A percentile compares a stretch with the other conserved stretches of the same genome.
Conservation (phyloP, 108 stramenopile species). For the Cyclotella atomus region DNA sequence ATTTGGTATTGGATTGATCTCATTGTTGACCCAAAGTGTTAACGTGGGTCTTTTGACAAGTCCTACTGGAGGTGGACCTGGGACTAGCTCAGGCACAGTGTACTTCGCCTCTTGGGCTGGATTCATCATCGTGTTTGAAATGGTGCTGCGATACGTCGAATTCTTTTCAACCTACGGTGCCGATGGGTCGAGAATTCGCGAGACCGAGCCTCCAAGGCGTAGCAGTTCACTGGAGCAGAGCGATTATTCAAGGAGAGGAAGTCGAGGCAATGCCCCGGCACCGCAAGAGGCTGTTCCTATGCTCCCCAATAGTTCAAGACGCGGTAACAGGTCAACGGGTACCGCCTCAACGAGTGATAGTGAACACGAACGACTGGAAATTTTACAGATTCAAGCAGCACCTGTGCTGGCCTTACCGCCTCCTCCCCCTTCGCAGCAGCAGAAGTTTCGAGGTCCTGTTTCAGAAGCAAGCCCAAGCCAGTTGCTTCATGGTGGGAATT, state of each 20-base stretch:
- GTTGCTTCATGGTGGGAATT: too few species aligned
- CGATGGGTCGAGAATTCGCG: not conserved
- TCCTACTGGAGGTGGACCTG: conserved; percentile 44
- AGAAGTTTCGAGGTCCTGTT: not conserved
- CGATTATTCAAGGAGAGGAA: not conserved
- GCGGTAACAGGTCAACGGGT: not conserved
- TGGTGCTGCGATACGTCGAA: conserved; percentile 39
- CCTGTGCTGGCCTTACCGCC: not conserved
- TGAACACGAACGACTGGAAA: not conserved
- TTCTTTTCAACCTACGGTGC: conserved; percentile 8
- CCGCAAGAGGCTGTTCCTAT: not conserved
- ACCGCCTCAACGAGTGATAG: conserved; percentile 1
- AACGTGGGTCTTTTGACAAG: conserved; percentile 24
- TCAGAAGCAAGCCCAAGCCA: not conserved
- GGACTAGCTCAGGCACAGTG: conserved; percentile 13
- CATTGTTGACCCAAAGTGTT: conserved; percentile 12
- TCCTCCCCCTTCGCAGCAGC: too few species aligned
- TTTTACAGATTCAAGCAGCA: not conserved
- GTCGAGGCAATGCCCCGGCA: not conserved
- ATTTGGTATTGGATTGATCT: not conserved
- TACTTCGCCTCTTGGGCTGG: conserved; percentile 38
- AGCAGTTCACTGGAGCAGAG: not conserved
- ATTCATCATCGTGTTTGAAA: conserved; percentile 33
- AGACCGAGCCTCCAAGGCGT: not conserved
- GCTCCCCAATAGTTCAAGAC: not conserved